These are phyloP conservation scores for Lyophyllum shimeji DNA, from an alignment of 768 basidiomycete species.

Conservation along the genomic window DNA sequence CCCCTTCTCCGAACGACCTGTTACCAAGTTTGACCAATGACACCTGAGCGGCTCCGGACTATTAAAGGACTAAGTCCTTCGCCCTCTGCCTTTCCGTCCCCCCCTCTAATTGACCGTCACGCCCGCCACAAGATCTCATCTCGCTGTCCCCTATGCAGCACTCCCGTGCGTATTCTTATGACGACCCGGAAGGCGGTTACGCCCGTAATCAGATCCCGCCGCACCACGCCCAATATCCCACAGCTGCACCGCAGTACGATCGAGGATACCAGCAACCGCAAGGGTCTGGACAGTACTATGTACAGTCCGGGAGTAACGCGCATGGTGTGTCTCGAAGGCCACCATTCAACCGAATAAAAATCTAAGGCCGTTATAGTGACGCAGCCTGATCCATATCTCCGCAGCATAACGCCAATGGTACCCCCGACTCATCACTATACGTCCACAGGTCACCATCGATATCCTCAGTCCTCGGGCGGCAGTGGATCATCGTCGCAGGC, in stretches of 20 bases:
- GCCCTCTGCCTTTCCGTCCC: constrained; percentile 19
- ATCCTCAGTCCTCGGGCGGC: constrained; percentile 18
- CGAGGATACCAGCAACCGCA: constrained; percentile 33
- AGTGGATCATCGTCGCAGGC: constrained; percentile 23
- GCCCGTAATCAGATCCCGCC: constrained; percentile 25
- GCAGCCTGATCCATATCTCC: constrained; percentile 29
- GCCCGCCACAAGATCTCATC: constrained; percentile 26
- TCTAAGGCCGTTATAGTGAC: constrained; percentile 4
- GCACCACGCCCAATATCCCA: constrained; percentile 28
- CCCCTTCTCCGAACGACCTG: constrained; percentile 33
- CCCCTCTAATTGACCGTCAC: constrained; percentile 24
- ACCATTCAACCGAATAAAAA: not conserved
- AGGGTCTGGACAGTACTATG: constrained; percentile 33
- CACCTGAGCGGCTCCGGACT: constrained; percentile 42
- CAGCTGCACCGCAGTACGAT: constrained; percentile 15
- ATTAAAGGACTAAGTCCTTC: constrained; percentile 40
- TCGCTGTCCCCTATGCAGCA: constrained; percentile 34
- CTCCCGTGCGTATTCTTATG: constrained; percentile 42
- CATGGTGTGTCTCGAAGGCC: constrained; percentile 12
- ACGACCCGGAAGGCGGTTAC: constrained; percentile 33
- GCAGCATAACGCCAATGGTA: constrained; percentile 37
- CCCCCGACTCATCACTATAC: constrained; percentile 29
- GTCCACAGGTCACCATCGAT: constrained; percentile 20
- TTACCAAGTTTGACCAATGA: constrained; percentile 41
- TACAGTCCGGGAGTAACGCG: constrained; percentile 22